A percentile compares a stretch with the other conserved stretches of the same genome.
These are phyloP conservation scores for Pinus taeda DNA, from an alignment of 75 land plant species.

Conservation along the genomic window DNA sequence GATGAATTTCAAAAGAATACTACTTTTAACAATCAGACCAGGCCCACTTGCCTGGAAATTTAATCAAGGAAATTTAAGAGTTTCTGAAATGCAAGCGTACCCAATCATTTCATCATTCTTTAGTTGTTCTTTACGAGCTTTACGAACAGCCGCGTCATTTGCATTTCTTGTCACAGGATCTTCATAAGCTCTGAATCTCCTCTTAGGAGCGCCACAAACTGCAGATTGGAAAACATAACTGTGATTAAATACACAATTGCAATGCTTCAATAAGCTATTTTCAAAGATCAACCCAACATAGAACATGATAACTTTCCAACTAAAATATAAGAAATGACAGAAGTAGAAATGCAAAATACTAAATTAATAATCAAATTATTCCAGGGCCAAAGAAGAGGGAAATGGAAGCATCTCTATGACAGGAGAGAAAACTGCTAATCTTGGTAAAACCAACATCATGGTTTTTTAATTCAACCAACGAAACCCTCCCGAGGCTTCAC, in stretches of 20 bases:
- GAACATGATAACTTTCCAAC: neutral
- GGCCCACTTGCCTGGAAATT: neutral
- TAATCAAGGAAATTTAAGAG: neutral
- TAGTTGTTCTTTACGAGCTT: slow-evolving; percentile 81
- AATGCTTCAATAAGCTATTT: neutral
- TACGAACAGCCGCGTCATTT: slow-evolving; percentile 58
- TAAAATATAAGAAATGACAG: neutral
- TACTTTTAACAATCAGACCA: neutral
- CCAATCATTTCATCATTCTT: slow-evolving; percentile 80
- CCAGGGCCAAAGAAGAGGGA: neutral
- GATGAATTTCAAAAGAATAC: neutral
- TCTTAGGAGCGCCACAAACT: slow-evolving; percentile 95
- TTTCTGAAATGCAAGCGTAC: slow-evolving; percentile 25
- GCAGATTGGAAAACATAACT: slow-evolving; percentile 12
- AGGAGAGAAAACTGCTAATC: too few species aligned
- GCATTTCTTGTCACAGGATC: slow-evolving; percentile 61
- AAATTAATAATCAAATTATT: neutral
- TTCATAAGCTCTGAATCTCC: slow-evolving; percentile 82
- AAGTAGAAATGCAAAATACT: neutral
- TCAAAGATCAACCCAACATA: neutral
- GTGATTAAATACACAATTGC: neutral
- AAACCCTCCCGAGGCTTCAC: too few species aligned
- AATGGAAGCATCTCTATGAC: neutral
- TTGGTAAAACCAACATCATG: too few species aligned
- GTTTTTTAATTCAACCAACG: too few species aligned